Percentiles rank a stretch among this genome's conserved stretches.
These are phyloP conservation scores for Rutstroemia sp. DNA, from an alignment of 2,329 filamentous ascomycete genomes.

Conservation along the genomic window DNA sequence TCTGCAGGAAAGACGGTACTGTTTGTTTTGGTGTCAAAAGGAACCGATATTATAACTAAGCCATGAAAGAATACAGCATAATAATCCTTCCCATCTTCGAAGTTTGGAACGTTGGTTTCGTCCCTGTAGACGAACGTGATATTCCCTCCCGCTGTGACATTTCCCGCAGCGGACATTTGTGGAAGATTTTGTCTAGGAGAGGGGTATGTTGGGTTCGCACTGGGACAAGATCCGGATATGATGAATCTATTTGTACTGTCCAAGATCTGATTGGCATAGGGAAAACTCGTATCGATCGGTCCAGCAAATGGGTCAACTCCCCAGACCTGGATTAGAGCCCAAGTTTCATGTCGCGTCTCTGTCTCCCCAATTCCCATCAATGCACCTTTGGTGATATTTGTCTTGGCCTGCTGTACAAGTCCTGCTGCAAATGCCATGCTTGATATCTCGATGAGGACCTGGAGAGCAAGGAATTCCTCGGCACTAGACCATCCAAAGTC, in stretches of 20 bases:
- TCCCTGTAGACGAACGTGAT: conserved; percentile 29
- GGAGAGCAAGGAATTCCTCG: conserved; percentile 26
- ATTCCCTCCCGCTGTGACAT: conserved; percentile 27
- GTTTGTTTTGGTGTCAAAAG: conserved; percentile 31
- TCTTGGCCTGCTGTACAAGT: conserved; percentile 30
- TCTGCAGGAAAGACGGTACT: conserved; percentile 32
- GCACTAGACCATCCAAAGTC: conserved; percentile 22
- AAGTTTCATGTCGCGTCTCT: conserved; percentile 35
- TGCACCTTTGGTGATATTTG: conserved; percentile 30
- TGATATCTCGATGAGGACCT: conserved; percentile 32
- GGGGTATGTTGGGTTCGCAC: conserved; percentile 33
- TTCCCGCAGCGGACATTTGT: conserved; percentile 23
- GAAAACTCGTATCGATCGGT: conserved; percentile 35
- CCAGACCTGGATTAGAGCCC: conserved; percentile 37
- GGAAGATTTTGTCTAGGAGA: conserved; percentile 32
- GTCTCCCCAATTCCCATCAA: conserved; percentile 33
- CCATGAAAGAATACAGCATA: conserved; percentile 37
- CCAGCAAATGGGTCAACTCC: conserved; percentile 34
- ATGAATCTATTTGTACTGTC: conserved; percentile 31
- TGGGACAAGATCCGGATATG: conserved; percentile 30
- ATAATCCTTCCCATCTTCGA: conserved; percentile 26
- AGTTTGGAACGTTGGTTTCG: conserved; percentile 23
- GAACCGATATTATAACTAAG: conserved; percentile 30
- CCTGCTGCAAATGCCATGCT: conserved; percentile 36
- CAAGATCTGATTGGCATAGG: conserved; percentile 36